Evolutionary conservation across 2,329 filamentous ascomycete genomes (phyloP), one percentile per base, ranked within the genome.

Genomic region (Pseudogymnoascus sp.): DNA sequence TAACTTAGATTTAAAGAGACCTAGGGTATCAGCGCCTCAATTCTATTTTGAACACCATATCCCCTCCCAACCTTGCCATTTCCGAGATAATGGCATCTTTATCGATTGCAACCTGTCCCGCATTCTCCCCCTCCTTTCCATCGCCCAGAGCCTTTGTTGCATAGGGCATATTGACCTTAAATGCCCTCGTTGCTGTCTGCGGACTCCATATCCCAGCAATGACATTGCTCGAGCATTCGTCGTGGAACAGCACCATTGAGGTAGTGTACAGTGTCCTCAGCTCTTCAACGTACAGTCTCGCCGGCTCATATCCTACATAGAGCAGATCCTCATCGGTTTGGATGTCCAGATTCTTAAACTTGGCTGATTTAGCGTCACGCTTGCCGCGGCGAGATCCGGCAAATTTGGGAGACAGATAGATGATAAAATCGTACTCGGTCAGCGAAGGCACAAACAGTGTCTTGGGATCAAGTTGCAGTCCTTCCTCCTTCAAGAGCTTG

Each of bases 361-460:
- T 80, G 0, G 80, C 75, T 55, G 77, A 75, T 58, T 70, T 74
- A 13, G 71, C 71, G 64, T 65, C 76, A 66, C 64, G 72, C 67
- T 63, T 71, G 69, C 39, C 75, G 70, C 63, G 71, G 38, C 73
- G 71, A 58, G 77, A 76, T 68, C 44, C 75, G 70, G 36, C 68
- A 71, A 66, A 71, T 60, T 63, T 68, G 6, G 68, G 63, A 17
- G 68, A 68, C 17, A 97, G 78, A 70, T 88, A 84, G 61, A 99
- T 78, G n/a, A 93, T 77, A 66, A 97, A 88, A 72, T 97, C 91
- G 73, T 92, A 99, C 66, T 96, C 92, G 8, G 75, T 74, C 5
- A 91, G 79, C 0, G 87, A 84, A 2, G 88, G 80, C n/a, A 82
- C 79, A 76, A 97, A 97, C 7, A 97, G 80, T 1, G 77, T 74